A percentile compares a stretch with the other conserved stretches of the same genome.
Evolutionary conservation across 1,284 basidiomycete genomes (phyloP).

Genomic region (Sanghuangporus sanghuang): DNA sequence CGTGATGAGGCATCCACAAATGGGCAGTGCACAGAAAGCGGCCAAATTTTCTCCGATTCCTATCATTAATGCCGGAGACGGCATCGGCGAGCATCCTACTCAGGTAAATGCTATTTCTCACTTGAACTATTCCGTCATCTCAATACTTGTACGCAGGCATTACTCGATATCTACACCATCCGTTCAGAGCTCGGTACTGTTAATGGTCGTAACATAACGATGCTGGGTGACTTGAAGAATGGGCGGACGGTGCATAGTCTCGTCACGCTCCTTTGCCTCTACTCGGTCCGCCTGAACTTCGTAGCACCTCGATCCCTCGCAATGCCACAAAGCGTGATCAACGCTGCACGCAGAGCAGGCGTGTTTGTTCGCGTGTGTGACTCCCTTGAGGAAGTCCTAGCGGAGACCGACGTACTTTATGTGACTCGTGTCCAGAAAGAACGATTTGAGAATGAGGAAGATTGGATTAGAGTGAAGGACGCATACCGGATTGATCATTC

Average conservation of each 20-base stretch:
- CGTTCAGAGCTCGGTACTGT: constrained; percentile 98
- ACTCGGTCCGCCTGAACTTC: constrained; percentile 94
- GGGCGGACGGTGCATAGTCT: constrained; percentile 97
- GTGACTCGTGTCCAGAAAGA: constrained; percentile 97
- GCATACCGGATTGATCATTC: constrained; percentile 94
- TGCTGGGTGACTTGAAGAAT: constrained; percentile 97
- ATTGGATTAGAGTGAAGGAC: constrained; percentile 91
- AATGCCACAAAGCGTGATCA: constrained; percentile 88
- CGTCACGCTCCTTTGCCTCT: constrained; percentile 88
- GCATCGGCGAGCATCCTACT: constrained; percentile 96
- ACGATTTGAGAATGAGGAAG: constrained; percentile 77
- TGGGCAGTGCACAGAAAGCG: constrained; percentile 86
- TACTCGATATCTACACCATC: constrained; percentile 96
- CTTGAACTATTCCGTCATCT: neutral
- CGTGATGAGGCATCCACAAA: constrained; percentile 90
- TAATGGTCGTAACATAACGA: constrained; percentile 92
- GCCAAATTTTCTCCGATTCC: constrained; percentile 96
- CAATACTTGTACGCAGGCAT: constrained; percentile 44
- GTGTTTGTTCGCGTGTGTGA: constrained; percentile 77
- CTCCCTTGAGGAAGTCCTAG: constrained; percentile 85
- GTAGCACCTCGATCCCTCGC: constrained; percentile 87
- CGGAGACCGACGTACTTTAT: constrained; percentile 95
- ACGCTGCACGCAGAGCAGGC: constrained; percentile 80
- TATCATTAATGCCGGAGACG: constrained; percentile 95
- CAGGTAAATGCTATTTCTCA: constrained; percentile 49